phyloP scores from a whole-genome alignment of 208 protist genomes.

The Trypanosoma theileri region DNA sequence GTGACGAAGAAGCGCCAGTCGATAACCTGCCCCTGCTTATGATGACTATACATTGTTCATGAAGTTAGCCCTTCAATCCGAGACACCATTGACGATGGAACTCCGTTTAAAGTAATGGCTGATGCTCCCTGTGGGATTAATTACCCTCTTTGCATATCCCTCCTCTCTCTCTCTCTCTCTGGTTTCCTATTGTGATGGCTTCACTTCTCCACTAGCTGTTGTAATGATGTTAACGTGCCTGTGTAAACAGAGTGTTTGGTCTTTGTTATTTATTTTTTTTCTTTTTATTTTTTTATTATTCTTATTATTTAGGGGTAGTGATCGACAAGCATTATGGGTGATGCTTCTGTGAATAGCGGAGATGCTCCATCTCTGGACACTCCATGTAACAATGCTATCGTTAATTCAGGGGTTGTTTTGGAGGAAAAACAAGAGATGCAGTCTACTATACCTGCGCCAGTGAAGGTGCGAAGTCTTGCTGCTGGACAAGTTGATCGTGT shows the following conservation, averaged over 20 bases:
- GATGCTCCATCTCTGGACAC: conserved; percentile 7
- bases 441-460: not conserved
- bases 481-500: conserved; percentile 74
- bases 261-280: not conserved
- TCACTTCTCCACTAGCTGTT: not conserved
- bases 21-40: not conserved
- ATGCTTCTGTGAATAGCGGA: not conserved
- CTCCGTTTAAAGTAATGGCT: conserved; percentile 6
- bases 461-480: conserved; percentile 44
- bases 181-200: conserved; percentile 9
- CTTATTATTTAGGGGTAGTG: not conserved
- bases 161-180: not conserved
- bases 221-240: conserved; percentile 6
- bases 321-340: too few relatives aligned
- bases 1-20: not conserved
- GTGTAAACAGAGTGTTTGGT: conserved; percentile 21
- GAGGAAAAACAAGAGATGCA: not conserved
- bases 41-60: conserved; percentile 9
- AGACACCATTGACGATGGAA: conserved; percentile 17
- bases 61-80: conserved; percentile 29
- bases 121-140: not conserved
- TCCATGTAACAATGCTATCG: not conserved
- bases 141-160: conserved; percentile 5
- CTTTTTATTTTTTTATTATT: conserved; percentile 22
- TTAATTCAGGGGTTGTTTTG: not conserved